These are phyloP conservation scores for Stachybotrys chlorohalonatus DNA, from an alignment of 2,329 filamentous ascomycete genomes.

Conservation along the genomic window DNA sequence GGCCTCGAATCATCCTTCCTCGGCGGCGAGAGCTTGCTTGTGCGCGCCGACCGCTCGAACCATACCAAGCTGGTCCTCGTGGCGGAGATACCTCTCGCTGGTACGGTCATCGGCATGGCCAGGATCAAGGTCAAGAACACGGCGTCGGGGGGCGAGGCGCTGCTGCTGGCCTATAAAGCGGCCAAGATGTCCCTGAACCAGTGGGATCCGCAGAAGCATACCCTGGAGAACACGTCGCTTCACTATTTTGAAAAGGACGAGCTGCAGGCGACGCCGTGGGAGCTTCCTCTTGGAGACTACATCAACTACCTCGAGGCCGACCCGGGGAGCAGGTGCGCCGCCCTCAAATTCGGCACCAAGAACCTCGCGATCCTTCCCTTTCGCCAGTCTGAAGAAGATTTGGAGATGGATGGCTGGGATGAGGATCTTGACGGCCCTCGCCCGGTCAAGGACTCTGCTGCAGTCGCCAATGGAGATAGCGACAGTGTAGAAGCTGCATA, in stretches of 20 bases:
- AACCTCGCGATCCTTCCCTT: constrained; percentile 93
- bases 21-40: constrained; percentile 50
- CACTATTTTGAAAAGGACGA: constrained; percentile 98
- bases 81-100: constrained; percentile 74
- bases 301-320: constrained; percentile 80
- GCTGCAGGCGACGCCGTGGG: constrained; percentile 73
- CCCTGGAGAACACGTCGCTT: constrained; percentile 82
- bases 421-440: constrained; percentile 66
- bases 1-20: constrained; percentile 59
- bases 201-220: constrained; percentile 77
- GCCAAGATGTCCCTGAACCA: constrained; percentile 89
- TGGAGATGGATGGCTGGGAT: constrained; percentile 88
- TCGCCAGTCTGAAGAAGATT: constrained; percentile 73
- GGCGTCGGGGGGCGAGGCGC: constrained; percentile 71
- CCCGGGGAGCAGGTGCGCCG: constrained; percentile 85
- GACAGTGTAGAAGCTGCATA: constrained; percentile 56
- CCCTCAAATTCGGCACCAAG: constrained; percentile 81
- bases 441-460: constrained; percentile 35
- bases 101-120: constrained; percentile 74
- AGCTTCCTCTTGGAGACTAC: constrained; percentile 63
- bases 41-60: constrained; percentile 53
- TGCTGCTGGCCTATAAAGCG: constrained; percentile 79
- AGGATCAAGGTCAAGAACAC: constrained; percentile 65
- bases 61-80: constrained; percentile 75
- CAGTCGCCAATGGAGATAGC: constrained; percentile 24